These are phyloP conservation scores for Dalbergia cochinchinensis DNA, from an alignment of 306 rosid genomes.

Conservation along the genomic window DNA sequence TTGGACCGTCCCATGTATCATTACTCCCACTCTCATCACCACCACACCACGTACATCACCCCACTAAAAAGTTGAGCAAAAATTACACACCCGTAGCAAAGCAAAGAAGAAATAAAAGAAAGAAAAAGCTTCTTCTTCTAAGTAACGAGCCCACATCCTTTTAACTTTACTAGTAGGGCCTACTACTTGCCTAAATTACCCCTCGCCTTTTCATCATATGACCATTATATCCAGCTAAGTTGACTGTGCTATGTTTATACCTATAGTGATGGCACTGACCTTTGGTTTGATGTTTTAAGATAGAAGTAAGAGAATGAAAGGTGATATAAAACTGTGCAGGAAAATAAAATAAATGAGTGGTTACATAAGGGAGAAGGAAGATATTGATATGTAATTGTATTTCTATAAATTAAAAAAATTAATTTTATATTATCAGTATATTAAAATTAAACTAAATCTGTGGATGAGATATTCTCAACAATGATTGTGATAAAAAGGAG, in stretches of 20 bases:
- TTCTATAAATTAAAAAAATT: too few species aligned
- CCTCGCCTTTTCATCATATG: background rate
- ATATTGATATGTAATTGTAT: too few species aligned
- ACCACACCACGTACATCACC: background rate
- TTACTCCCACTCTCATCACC: constrained; percentile 50
- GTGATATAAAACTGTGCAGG: too few species aligned
- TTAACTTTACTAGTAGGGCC: constrained; percentile 39
- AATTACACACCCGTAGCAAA: constrained; percentile 15
- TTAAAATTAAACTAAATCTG: too few species aligned
- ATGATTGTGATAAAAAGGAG: too few species aligned
- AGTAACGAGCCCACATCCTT: constrained; percentile 5
- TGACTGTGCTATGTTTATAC: background rate
- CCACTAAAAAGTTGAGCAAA: constrained; percentile 46
- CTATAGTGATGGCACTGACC: background rate
- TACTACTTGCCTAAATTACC: constrained; percentile 44
- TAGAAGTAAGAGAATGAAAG: too few species aligned
- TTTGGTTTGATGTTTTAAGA: too few species aligned
- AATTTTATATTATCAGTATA: too few species aligned
- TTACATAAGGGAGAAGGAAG: too few species aligned
- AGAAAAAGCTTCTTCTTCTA: constrained; percentile 43
- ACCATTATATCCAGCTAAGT: constrained; percentile 31
- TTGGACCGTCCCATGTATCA: constrained; percentile 63
- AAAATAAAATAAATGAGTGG: too few species aligned
- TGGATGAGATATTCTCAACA: too few species aligned
- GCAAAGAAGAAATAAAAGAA: background rate